phyloP scores from a whole-genome alignment of 2,329 filamentous ascomycete species.

The Bipolaris gigantea region DNA sequence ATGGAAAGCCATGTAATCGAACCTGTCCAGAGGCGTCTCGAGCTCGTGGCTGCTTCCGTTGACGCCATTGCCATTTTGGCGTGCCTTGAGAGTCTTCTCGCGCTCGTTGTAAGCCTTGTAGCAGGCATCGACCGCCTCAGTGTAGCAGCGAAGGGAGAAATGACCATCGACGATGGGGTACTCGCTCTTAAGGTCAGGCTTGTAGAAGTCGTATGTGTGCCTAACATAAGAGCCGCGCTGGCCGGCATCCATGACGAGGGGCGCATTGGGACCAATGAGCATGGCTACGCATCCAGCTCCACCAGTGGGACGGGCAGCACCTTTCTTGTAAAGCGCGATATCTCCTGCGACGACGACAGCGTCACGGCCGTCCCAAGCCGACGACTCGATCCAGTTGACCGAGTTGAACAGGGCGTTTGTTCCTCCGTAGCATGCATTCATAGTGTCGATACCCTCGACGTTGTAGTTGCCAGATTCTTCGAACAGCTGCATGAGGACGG shows the following conservation, averaged over 20 bases:
- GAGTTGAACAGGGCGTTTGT: constrained; percentile 59
- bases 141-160: constrained; percentile 58
- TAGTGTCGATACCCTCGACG: constrained; percentile 57
- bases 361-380: constrained; percentile 56
- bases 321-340: constrained; percentile 59
- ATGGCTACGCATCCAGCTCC: constrained; percentile 58
- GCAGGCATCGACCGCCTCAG: constrained; percentile 55
- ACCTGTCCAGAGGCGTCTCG: constrained; percentile 55
- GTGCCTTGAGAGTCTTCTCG: constrained; percentile 51
- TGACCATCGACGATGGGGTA: constrained; percentile 58
- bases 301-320: constrained; percentile 56
- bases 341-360: constrained; percentile 57
- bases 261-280: constrained; percentile 56
- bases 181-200: constrained; percentile 57
- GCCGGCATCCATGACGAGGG: constrained; percentile 54
- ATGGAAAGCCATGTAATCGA: constrained; percentile 60
- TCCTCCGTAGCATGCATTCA: constrained; percentile 59
- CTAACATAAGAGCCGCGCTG: constrained; percentile 55
- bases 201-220: constrained; percentile 60
- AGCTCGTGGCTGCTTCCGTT: constrained; percentile 42
- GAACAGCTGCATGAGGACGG: constrained; percentile 58
- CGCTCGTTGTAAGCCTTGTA: constrained; percentile 58
- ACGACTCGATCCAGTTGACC: constrained; percentile 58
- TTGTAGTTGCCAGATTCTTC: constrained; percentile 56
- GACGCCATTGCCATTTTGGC: constrained; percentile 46